Base-by-base conservation (phyloP, 192 early-diverging fungal genomes). In the Linnemannia zychae region DNA sequence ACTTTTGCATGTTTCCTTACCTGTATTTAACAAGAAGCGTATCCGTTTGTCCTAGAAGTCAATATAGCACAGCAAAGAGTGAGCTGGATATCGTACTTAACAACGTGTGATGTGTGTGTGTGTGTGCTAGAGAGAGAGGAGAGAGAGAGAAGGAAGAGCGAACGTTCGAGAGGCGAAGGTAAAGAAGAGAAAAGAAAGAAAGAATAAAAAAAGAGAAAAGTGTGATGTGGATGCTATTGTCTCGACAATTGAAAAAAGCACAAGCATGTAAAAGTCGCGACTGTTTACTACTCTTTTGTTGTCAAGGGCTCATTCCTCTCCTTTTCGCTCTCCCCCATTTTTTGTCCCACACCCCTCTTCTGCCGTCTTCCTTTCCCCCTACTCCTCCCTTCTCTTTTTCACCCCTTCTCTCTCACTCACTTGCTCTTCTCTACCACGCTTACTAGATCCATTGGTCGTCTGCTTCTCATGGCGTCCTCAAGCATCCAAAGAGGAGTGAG, bases 261-360 rank as follows among this genome's bases (percentile, higher is more conserved):
- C 46, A 6, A 28, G 48, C n/a, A 47, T 24, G 40, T 9, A 44
- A 15, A 72, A 31, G 33, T 49, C 24, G 70, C 70, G 20, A 49
- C 37, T 17, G 34, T 52, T 72, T 9, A 7, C 16, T 72, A 48
- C 24, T n/a, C n/a, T n/a, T n/a, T n/a, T 20, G 37, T 7, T 40
- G 34, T 37, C 17, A 4, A 22, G 24, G 15, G 15, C 24, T 72
- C 24, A 49, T 36, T 24, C 3, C 22, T n/a, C 13, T 60, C 53
- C 17, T 22, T 40, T 28, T 37, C 22, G 1, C 18, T 60, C n/a
- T n/a, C n/a, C n/a, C n/a, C n/a, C n/a, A n/a, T 69, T 36, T 48
- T 47, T 48, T 72, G 46, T 72, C 70, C 47, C n/a, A 71, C 70
- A 49, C 44, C 44, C 70, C 33, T 71, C 24, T n/a, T 22, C 5